Base-by-base conservation (phyloP, 371 early-diverging fungal species). In the Syncephalastrum racemosum region DNA sequence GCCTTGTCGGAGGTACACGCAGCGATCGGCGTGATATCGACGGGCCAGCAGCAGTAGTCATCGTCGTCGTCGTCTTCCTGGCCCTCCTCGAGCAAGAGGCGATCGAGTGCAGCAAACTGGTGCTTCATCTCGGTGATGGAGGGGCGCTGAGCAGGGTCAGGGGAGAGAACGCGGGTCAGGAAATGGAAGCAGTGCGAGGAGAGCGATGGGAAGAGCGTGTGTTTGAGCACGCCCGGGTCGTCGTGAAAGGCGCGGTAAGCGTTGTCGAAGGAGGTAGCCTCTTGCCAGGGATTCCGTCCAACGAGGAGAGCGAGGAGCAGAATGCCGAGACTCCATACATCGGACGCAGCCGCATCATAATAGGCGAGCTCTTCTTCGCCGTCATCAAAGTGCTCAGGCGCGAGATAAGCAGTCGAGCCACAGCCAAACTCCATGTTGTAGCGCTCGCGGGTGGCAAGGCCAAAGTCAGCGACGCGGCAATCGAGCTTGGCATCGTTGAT, bases 241-340 rank as follows among this genome's bases (percentile, higher is more conserved):
- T 71, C 62, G 22, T 62, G 71, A 61, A 72, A 87, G 47, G 77
- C 80, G 12, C 73, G 62, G 66, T 77, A 87, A 16, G 79, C 77
- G 7, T 66, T 56, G 53, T 87, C 87, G 36, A 63, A 49, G 18
- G 71, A 60, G 18, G 75, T 70, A 4, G 87, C 85, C 42, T 82
- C 80, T 63, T 85, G 79, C 93, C 93, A 92, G 2, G 91, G 93
- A 63, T 92, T 90, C 52, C 89, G 83, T 24, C 89, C 90, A 70
- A 84, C 84, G 24, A 87, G 56, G 23, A 92, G 61, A 54, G 90
- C 90, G 56, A 90, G 53, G 22, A 92, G 68, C 31, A 92, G 74
- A 50, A 92, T 82, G 24, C 90, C 90, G 7, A 92, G 66, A 7
- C 83, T 80, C 93, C 93, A 93, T 10, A 85, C 77, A 64, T 92